Conservation (phyloP, 2,329 filamentous ascomycete genomes). For the Trichoderma citrinoviride region DNA sequence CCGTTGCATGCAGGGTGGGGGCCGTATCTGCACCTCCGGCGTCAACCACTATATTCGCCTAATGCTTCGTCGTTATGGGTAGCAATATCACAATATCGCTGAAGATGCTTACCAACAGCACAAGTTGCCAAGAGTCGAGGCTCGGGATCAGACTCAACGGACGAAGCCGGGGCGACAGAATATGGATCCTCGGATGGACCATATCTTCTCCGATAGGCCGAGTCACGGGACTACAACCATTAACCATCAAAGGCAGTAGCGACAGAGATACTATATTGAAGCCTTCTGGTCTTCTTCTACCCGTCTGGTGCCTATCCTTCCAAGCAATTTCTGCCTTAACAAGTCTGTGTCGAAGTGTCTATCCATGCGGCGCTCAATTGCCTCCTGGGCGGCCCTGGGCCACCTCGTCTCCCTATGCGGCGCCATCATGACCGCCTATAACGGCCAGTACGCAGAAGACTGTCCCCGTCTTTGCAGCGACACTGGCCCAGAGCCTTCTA, state of each 20-base stretch:
- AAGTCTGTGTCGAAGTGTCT: not conserved
- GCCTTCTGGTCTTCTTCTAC: not conserved
- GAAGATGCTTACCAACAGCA: no score
- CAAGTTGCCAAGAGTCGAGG: no score
- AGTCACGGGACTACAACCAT: not conserved
- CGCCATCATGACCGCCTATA: not conserved
- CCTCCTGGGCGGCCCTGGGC: not conserved
- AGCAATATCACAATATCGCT: not conserved
- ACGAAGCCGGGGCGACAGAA: not conserved
- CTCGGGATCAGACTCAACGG: no score
- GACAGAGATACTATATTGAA: not conserved
- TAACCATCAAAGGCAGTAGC: not conserved
- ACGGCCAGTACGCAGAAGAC: not conserved
- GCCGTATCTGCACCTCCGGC: not conserved
- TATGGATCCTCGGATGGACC: not conserved
- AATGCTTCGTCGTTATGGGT: not conserved
- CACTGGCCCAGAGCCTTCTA: not conserved
- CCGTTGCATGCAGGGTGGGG: not conserved
- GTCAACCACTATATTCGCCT: no score
- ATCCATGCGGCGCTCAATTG: not conserved
- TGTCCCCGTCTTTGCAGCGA: not conserved
- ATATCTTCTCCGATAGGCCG: not conserved
- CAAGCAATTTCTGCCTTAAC: not conserved
- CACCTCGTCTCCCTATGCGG: not conserved
- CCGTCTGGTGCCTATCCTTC: not conserved